A percentile compares a stretch with the other conserved stretches of the same genome.
These are phyloP conservation scores for Spiraea crenata DNA, from an alignment of 331 rosid species.

Conservation along the genomic window DNA sequence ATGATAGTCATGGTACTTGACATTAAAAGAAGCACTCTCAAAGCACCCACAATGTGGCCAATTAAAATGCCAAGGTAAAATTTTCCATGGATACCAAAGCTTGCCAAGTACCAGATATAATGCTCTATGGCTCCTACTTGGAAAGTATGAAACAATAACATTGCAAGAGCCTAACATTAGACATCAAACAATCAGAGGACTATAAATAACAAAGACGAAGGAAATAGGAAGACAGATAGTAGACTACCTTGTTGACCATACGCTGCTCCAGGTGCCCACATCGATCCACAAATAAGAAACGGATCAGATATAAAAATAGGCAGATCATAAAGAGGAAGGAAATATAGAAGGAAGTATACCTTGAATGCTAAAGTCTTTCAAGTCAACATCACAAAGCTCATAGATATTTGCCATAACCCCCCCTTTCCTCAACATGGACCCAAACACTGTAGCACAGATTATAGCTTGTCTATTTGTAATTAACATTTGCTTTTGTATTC, in stretches of 20 bases:
- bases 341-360: conserved; percentile 41
- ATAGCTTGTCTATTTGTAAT: conserved; percentile 97
- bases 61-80: neutral
- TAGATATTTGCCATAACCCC: conserved; percentile 85
- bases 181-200: neutral
- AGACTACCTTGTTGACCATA: conserved; percentile 74
- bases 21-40: neutral
- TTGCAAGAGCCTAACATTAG: neutral
- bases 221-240: conserved; percentile 2
- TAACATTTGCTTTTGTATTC: conserved; percentile 90
- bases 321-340: conserved; percentile 1
- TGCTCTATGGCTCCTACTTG: neutral
- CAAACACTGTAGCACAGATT: conserved; percentile 86
- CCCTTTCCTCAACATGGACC: conserved; percentile 84
- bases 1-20: too few relatives aligned
- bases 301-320: conserved; percentile 28
- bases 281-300: conserved; percentile 26
- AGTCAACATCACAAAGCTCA: conserved; percentile 92
- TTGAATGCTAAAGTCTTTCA: conserved; percentile 98
- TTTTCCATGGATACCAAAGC: neutral
- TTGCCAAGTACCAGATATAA: too few relatives aligned
- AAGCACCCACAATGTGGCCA: neutral
- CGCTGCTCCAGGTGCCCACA: conserved; percentile 50
- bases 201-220: neutral
- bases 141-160: neutral